Conservation (phyloP, 1,139 yeast genomes). For the Suzukiozyma palmioleophila region DNA sequence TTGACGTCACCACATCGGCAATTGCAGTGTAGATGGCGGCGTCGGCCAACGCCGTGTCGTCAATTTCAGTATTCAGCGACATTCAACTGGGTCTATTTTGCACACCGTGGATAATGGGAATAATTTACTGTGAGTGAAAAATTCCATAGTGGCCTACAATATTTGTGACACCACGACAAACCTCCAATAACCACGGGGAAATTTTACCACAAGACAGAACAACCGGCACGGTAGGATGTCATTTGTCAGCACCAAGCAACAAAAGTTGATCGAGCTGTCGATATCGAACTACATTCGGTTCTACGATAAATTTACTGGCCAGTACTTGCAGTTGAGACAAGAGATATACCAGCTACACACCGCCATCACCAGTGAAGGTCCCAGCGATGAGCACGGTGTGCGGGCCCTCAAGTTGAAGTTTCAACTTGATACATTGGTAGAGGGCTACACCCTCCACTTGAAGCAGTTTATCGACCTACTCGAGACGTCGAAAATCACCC, state of each 20-base stretch:
- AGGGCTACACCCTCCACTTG: slow-evolving; percentile 24
- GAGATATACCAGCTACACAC: slow-evolving; percentile 23
- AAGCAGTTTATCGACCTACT: slow-evolving; percentile 18
- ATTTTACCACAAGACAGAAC: too few species aligned
- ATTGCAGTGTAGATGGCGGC: slow-evolving; percentile 9
- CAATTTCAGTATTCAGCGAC: neutral
- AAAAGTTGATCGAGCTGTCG: slow-evolving; percentile 26
- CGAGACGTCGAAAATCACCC: slow-evolving; percentile 14
- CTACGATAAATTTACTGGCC: slow-evolving; percentile 30
- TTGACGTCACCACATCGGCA: slow-evolving; percentile 7
- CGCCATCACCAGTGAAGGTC: slow-evolving; percentile 10
- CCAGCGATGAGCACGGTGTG: slow-evolving; percentile 10
- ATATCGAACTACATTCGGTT: slow-evolving; percentile 27
- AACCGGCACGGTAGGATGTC: neutral
- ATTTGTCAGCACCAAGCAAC: slow-evolving; percentile 10
- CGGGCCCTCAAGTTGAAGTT: slow-evolving; percentile 18
- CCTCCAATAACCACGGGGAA: too few species aligned
- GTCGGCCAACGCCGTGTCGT: slow-evolving; percentile 4
- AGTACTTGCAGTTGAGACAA: slow-evolving; percentile 32
- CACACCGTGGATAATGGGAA: too few species aligned
- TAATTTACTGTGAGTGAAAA: too few species aligned
- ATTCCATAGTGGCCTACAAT: too few species aligned
- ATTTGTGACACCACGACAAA: too few species aligned
- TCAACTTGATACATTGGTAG: slow-evolving; percentile 26
- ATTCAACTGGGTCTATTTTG: neutral